Evolutionary conservation across 2,329 filamentous ascomycete species (phyloP), one percentile per base, ranked within the genome.

Genomic region (Diaporthe longicolla): DNA sequence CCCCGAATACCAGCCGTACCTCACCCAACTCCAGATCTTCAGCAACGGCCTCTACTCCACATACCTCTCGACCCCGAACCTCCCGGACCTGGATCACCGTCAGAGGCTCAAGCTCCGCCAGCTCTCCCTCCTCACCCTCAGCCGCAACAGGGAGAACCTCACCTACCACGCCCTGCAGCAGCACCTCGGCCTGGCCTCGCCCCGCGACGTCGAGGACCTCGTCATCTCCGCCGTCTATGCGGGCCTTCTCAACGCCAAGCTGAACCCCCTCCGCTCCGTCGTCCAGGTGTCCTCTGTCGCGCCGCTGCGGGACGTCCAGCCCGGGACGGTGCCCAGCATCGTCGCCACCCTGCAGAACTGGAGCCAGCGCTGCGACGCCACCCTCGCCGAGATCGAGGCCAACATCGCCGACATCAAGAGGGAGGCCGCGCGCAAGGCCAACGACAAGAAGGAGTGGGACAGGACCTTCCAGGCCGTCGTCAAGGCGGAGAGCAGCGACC

Each of bases 61-160:
- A 78, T 98, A 98, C 86, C 80, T 77, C 29, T 77, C 79, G n/a
- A 81, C 83, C n/a, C 71, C 82, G 26, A 78, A 78, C 76, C 91
- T 98, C 3, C 97, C 96, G 3, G 76, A 87, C 10, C 90, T 99
- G 65, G 93, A 89, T 81, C 88, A 90, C 0, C 87, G 90, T 71
- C 97, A 99, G 85, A 85, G 88, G 57, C 89, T 92, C 76, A 99
- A 99, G 85, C 93, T 99, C 57, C 93, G 95, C 71, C 94, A 98
- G 80, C 93, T 99, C 52, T 95, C 95, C 26, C 91, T 99, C 75
- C 89, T 99, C 59, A 93, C 94, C 0, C 91, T 98, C 75, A 93
- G 94, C 74, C 89, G 91, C 75, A 63, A 74, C 73, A 45, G 35
- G 32, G 63, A 76, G 32, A 84, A 84, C 52, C 91, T 98, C 32